Conservation (phyloP, 108 stramenopile species). For the Cyclostephanos tholiformis region DNA sequence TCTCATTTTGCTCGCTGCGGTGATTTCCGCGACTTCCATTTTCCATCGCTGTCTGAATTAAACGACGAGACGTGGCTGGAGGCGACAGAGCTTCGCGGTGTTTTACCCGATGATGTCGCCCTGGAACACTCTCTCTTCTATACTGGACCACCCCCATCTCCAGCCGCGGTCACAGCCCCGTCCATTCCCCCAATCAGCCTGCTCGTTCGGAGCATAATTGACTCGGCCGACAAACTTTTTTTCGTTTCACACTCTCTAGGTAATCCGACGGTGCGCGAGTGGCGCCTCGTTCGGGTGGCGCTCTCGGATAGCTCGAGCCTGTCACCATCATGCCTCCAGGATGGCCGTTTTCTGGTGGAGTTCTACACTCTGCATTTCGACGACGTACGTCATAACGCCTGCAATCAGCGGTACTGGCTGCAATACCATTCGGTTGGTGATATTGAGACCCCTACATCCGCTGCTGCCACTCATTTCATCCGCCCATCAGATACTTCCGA, state of each 20-base stretch:
- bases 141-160: background rate
- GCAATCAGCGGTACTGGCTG: slow-evolving; percentile 26
- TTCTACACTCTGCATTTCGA: slow-evolving; percentile 1
- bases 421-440: slow-evolving; percentile 2
- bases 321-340: slow-evolving; percentile 11
- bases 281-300: slow-evolving; percentile 4
- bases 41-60: background rate
- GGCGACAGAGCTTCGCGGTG: too few relatives aligned
- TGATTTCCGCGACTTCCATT: background rate
- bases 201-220: background rate
- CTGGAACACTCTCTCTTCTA: too few relatives aligned
- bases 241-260: background rate
- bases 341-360: slow-evolving; percentile 11
- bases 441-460: background rate
- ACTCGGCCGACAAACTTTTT: slow-evolving; percentile 7
- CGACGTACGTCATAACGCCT: background rate
- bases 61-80: slow-evolving; percentile 14
- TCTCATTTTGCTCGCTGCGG: background rate
- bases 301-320: background rate
- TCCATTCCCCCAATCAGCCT: background rate
- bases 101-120: too few relatives aligned
- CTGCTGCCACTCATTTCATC: too few relatives aligned
- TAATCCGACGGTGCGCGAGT: background rate
- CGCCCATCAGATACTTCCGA: too few relatives aligned
- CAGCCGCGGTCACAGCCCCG: background rate